Percentiles rank a stretch among this genome's conserved stretches.
phyloP scores from a whole-genome alignment of 257 asterid species.

The Knoxia roxburghii region DNA sequence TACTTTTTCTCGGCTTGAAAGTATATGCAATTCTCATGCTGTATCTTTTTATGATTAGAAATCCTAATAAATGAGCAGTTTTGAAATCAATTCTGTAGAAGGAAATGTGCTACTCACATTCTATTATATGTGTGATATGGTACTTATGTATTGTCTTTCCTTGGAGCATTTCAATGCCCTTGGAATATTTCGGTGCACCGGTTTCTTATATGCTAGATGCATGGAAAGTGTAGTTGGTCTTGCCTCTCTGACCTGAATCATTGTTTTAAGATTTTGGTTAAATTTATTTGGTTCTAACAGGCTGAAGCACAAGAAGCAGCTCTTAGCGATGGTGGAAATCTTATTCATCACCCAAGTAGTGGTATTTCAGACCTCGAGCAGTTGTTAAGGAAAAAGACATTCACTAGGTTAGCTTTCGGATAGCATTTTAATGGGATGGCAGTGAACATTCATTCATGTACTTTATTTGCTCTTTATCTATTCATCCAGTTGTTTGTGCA shows the following conservation, averaged over 20 bases:
- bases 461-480: too few relatives aligned
- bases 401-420: conserved; percentile 47
- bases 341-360: conserved; percentile 25
- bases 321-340: conserved; percentile 31
- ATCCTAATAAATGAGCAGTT: not conserved
- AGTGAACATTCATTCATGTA: not conserved
- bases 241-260: not conserved
- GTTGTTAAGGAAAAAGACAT: conserved; percentile 61
- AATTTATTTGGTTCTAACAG: conserved; percentile 23
- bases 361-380: conserved; percentile 67
- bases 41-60: not conserved
- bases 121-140: not conserved
- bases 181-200: not conserved
- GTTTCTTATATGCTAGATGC: not conserved
- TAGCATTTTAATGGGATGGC: not conserved
- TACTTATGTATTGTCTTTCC: not conserved
- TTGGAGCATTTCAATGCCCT: conserved; percentile 1
- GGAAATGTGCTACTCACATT: not conserved
- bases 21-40: not conserved
- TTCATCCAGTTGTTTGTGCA: not conserved
- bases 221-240: not conserved
- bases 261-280: too few relatives aligned
- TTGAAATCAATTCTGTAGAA: too few relatives aligned
- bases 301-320: conserved; percentile 32
- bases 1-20: not conserved